Evolutionary conservation across 2,329 filamentous ascomycete species (phyloP).

Genomic region (Hysterium pulicare): DNA sequence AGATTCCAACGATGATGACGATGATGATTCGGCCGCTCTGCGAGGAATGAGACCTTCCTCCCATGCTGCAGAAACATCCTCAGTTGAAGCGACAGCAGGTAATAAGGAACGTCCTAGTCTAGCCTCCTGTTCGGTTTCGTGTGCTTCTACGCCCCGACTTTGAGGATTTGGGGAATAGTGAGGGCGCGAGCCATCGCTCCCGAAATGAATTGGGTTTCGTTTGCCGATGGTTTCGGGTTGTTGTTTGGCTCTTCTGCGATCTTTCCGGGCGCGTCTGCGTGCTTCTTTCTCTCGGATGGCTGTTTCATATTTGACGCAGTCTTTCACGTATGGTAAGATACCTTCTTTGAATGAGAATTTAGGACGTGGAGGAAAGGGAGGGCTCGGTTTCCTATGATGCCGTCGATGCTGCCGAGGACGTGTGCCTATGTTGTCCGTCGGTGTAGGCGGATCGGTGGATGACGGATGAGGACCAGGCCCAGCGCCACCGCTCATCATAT

Average conservation of each 20-base stretch:
- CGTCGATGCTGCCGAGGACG: neutral
- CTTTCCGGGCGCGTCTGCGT: neutral
- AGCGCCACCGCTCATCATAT: neutral
- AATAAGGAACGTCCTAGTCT: neutral
- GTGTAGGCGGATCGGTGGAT: neutral
- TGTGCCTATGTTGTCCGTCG: neutral
- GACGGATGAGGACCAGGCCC: neutral
- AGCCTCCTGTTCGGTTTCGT: neutral
- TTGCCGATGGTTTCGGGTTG: neutral
- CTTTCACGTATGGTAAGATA: neutral
- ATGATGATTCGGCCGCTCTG: neutral
- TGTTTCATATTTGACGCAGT: neutral
- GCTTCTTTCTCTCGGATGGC: neutral
- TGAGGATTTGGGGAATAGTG: neutral
- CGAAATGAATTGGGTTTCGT: neutral
- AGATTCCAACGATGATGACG: neutral
- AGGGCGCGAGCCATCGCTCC: neutral
- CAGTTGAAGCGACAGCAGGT: neutral
- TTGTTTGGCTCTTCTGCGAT: neutral
- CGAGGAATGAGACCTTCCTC: neutral
- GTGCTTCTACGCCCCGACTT: neutral
- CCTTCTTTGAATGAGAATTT: neutral
- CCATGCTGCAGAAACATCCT: neutral
- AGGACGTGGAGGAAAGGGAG: neutral
- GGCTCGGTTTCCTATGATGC: neutral